These are phyloP conservation scores for Sanghuangporus sanghuang DNA, from an alignment of 1,284 basidiomycete species.

Conservation along the genomic window DNA sequence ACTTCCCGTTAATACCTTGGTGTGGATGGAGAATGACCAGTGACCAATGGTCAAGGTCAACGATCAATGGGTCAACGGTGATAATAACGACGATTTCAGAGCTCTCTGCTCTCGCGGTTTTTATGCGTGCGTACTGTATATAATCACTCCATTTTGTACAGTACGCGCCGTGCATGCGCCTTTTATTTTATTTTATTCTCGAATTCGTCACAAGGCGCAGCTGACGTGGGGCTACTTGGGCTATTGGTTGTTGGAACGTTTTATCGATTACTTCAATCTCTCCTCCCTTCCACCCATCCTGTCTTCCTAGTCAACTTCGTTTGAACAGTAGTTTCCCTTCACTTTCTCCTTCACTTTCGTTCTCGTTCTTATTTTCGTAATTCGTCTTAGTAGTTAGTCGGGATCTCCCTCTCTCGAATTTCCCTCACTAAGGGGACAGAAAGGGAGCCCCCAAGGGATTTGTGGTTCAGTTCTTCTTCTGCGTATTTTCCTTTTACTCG, in stretches of 20 bases:
- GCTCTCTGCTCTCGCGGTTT: conserved; percentile 14
- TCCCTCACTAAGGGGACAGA: background rate
- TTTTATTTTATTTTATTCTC: conserved; percentile 6
- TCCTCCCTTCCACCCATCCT: conserved; percentile 1
- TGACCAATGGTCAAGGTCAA: background rate
- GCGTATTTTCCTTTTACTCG: too few species aligned
- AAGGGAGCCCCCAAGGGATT: too few species aligned
- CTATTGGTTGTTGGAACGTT: conserved; percentile 54
- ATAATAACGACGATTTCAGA: conserved; percentile 28
- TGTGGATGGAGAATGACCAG: conserved; percentile 37
- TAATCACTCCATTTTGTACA: conserved; percentile 11
- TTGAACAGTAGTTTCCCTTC: background rate
- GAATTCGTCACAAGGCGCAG: conserved; percentile 1
- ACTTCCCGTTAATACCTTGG: conserved; percentile 20
- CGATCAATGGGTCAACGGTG: background rate
- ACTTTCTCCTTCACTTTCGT: background rate
- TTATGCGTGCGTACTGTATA: conserved; percentile 14
- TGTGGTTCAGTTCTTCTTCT: too few species aligned
- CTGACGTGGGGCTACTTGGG: conserved; percentile 39
- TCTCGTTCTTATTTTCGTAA: conserved; percentile 5
- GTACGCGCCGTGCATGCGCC: conserved; percentile 18
- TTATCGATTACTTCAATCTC: conserved; percentile 35
- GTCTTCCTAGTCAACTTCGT: conserved; percentile 3
- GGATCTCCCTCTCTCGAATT: background rate
- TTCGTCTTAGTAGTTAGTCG: background rate